phyloP scores from a whole-genome alignment of 2,329 filamentous ascomycete genomes.

The Trichoderma aggressivum region DNA sequence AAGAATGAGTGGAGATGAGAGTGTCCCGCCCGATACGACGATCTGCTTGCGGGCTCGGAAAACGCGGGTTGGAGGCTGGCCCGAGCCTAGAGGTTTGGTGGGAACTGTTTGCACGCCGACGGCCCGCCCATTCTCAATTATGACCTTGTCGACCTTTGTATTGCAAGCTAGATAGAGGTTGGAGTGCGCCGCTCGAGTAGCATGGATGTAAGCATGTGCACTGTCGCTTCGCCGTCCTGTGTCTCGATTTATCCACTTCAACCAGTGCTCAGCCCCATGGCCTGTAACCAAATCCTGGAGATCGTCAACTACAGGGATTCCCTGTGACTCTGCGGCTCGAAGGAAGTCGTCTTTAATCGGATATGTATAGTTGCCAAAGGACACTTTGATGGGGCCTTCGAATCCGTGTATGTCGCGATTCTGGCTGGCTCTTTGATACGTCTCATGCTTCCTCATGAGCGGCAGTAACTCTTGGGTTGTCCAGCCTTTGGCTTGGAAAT shows the following conservation, averaged over 20 bases:
- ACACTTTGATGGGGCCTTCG: slow-evolving; percentile 50
- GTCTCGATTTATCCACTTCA: slow-evolving; percentile 39
- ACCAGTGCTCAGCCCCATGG: slow-evolving; percentile 36
- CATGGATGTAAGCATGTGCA: slow-evolving; percentile 31
- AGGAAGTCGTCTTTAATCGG: slow-evolving; percentile 46
- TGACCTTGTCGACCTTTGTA: slow-evolving; percentile 41
- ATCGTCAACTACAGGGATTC: slow-evolving; percentile 48
- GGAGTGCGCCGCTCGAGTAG: slow-evolving; percentile 29
- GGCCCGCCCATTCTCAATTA: slow-evolving; percentile 53
- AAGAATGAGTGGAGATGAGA: slow-evolving; percentile 50
- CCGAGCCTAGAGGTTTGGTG: slow-evolving; percentile 41
- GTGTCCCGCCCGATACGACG: slow-evolving; percentile 44
- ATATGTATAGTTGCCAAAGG: slow-evolving; percentile 42
- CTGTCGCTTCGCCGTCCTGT: slow-evolving; percentile 24
- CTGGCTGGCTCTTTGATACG: slow-evolving; percentile 26
- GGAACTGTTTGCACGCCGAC: slow-evolving; percentile 52
- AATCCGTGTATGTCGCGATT: slow-evolving; percentile 39
- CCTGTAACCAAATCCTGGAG: slow-evolving; percentile 44
- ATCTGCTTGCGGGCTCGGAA: slow-evolving; percentile 55
- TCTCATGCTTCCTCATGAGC: slow-evolving; percentile 25
- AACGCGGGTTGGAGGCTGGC: slow-evolving; percentile 25
- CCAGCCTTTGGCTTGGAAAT: slow-evolving; percentile 24
- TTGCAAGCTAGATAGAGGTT: slow-evolving; percentile 34
- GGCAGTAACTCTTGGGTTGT: slow-evolving; percentile 23
- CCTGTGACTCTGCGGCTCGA: slow-evolving; percentile 43